phyloP scores from a whole-genome alignment of 1,284 basidiomycete genomes.

The Ceratobasidium sp. region DNA sequence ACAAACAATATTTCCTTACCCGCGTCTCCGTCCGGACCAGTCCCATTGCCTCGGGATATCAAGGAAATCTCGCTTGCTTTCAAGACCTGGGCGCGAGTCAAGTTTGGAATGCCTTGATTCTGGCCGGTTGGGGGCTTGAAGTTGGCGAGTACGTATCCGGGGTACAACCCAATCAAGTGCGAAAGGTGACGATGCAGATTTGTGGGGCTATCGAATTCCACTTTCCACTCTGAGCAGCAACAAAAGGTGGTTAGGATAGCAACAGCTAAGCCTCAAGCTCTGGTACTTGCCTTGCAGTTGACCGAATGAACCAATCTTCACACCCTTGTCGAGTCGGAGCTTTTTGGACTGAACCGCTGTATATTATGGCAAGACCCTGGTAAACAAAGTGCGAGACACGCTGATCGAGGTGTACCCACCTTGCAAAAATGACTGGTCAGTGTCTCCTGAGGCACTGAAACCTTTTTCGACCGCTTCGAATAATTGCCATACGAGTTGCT shows the following conservation, averaged over 20 bases:
- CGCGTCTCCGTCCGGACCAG: constrained; percentile 76
- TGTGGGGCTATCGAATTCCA: constrained; percentile 72
- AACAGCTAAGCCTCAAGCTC: neutral
- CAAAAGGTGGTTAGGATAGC: constrained; percentile 5
- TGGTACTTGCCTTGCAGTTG: constrained; percentile 74
- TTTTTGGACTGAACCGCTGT: constrained; percentile 71
- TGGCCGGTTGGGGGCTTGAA: constrained; percentile 57
- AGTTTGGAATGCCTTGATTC: constrained; percentile 12
- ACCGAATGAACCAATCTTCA: constrained; percentile 79
- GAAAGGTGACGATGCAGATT: constrained; percentile 82
- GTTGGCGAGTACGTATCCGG: constrained; percentile 74
- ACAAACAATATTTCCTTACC: constrained; percentile 52
- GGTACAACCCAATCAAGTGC: constrained; percentile 79
- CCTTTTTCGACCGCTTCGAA: constrained; percentile 80
- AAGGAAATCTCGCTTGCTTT: constrained; percentile 70
- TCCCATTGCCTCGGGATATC: constrained; percentile 77
- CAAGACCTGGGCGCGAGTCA: constrained; percentile 63
- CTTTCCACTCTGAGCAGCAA: constrained; percentile 74
- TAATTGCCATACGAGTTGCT: constrained; percentile 79
- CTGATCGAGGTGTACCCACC: constrained; percentile 58
- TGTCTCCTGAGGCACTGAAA: constrained; percentile 72
- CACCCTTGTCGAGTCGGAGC: constrained; percentile 71
- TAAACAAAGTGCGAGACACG: neutral
- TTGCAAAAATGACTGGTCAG: constrained; percentile 70
- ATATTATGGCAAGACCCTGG: too few species aligned